Evolutionary conservation across 1,139 yeast species (phyloP).

Genomic region (Hyphopichia khmerensis): DNA sequence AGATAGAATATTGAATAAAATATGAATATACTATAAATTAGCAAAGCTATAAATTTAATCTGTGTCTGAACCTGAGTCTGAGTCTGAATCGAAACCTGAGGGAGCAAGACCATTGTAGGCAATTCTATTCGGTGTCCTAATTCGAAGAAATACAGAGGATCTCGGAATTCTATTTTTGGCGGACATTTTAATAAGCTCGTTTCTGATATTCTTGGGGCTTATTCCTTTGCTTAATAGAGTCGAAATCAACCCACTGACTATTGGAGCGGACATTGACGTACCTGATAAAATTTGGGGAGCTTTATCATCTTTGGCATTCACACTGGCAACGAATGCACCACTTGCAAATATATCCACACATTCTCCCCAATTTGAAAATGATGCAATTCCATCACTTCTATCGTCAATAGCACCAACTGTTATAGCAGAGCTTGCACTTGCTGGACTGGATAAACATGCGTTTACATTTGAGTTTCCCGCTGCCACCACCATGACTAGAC

Average conservation of each 20-base stretch:
- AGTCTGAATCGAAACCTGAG: constrained; percentile 4
- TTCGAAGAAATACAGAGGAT: constrained; percentile 25
- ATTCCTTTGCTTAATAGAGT: constrained; percentile 61
- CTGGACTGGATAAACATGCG: constrained; percentile 82
- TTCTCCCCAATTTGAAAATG: constrained; percentile 83
- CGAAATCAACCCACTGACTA: constrained; percentile 73
- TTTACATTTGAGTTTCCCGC: constrained; percentile 82
- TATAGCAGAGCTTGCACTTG: constrained; percentile 66
- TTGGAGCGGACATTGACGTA: constrained; percentile 87
- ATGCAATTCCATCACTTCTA: constrained; percentile 61
- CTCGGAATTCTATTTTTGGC: constrained; percentile 30
- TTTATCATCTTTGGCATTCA: constrained; percentile 22
- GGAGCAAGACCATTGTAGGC: constrained; percentile 31
- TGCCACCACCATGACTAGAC: constrained; percentile 79
- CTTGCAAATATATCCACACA: constrained; percentile 86
- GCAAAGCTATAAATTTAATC: constrained; percentile 6
- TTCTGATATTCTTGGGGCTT: constrained; percentile 36
- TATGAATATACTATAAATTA: no score
- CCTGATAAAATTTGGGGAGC: constrained; percentile 60
- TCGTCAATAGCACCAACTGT: constrained; percentile 90
- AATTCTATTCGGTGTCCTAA: constrained; percentile 39
- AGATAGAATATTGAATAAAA: no score
- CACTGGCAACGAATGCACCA: constrained; percentile 65
- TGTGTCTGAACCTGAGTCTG: constrained; percentile 12
- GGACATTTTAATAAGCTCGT: constrained; percentile 36